Conservation (phyloP, 306 rosid species). For the Cyamopsis tetragonoloba region DNA sequence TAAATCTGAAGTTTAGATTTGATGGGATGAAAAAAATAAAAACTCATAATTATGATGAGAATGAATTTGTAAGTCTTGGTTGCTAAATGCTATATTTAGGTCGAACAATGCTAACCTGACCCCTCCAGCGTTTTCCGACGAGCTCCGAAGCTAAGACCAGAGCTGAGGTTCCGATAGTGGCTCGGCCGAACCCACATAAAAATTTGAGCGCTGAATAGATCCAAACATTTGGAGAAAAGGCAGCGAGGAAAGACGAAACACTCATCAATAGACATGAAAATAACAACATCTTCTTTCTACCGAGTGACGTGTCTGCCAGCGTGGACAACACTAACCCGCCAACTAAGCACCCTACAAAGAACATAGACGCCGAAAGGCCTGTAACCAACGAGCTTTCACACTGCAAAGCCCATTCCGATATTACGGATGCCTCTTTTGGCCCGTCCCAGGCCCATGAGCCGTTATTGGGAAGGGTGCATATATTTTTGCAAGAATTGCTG, state of each 20-base stretch:
- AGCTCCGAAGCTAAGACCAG: slow-evolving; percentile 59
- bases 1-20: too few species aligned
- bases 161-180: slow-evolving; percentile 51
- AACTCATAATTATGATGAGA: too few species aligned
- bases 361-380: slow-evolving; percentile 52
- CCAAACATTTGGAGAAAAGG: slow-evolving; percentile 49
- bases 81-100: too few species aligned
- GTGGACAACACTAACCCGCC: slow-evolving; percentile 52
- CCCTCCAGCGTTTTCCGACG: slow-evolving; percentile 48
- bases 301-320: slow-evolving; percentile 51
- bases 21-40: too few species aligned
- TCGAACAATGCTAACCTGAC: slow-evolving; percentile 42
- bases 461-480: slow-evolving; percentile 39
- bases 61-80: too few species aligned
- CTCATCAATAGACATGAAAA: slow-evolving; percentile 49
- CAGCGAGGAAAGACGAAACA: slow-evolving; percentile 38
- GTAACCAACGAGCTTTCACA: slow-evolving; percentile 32
- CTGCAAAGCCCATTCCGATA: slow-evolving; percentile 52
- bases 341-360: slow-evolving; percentile 53
- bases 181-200: slow-evolving; percentile 40
- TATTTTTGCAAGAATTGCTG: neutral
- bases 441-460: slow-evolving; percentile 53
- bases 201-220: slow-evolving; percentile 42
- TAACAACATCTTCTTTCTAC: slow-evolving; percentile 59
- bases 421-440: slow-evolving; percentile 31